Evolutionary conservation across 768 basidiomycete genomes (phyloP), one percentile per base, ranked within the genome.

Genomic region (Lactarius quietus): DNA sequence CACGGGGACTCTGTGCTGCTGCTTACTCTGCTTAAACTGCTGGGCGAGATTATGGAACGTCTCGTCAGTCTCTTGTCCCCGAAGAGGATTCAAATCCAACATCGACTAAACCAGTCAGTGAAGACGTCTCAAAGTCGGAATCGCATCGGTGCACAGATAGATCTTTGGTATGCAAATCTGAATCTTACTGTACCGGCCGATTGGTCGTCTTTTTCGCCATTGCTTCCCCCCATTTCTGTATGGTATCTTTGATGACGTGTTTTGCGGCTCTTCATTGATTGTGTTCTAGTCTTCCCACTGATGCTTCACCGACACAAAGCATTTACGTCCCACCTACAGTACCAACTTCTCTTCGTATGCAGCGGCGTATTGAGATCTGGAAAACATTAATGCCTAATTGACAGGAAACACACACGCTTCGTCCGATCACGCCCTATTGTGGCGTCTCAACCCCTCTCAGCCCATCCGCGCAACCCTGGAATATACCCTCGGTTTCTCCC

Each of bases 391-490:
- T 45, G 12, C 55, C 53, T 36, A 36, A 56, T 61, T 36, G 53
- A 65, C 59, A 14, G 20, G 5, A 17, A 18, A 10, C 15, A 54
- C 15, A 54, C 28, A 10, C 18, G 18, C 41, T 48, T 45, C 60
- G 28, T 57, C 64, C 45, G 55, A 57, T 58, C 45, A 58, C 29
- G 59, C 52, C 29, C 20, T 39, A 14, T 60, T 39, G 59, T 56
- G 43, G 54, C 54, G 35, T 26, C 38, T 61, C 52, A 54, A 18
- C 26, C 29, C 33, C 31, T 1, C 52, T 28, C 26, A 10, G 39
- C 38, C n/a, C 54, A n/a, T 20, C 52, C 18, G 39, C 33, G 33
- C 41, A 18, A 28, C 29, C 4, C 23, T 51, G 57, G 41, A 20
- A 39, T 35, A 28, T 35, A 17, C 39, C 31, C n/a, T 53, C 41